phyloP scores from a whole-genome alignment of 2,329 filamentous ascomycete species.

The Pseudocercospora vitis region DNA sequence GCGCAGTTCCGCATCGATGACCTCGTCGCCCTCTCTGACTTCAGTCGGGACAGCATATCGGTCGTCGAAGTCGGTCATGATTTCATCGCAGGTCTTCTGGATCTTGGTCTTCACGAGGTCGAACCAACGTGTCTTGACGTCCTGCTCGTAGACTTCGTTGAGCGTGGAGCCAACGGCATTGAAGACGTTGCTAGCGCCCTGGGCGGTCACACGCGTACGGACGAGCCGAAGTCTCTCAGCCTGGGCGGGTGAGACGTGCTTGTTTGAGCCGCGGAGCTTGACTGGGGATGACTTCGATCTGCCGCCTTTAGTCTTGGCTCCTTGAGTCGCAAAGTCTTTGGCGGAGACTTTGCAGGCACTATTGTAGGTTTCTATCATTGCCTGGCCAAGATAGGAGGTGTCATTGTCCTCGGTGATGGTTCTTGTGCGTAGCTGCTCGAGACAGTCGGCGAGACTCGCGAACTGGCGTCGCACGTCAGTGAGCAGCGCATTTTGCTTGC shows the following conservation, averaged over 20 bases:
- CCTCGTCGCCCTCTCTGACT: not conserved
- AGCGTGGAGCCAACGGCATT: not conserved
- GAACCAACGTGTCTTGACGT: not conserved
- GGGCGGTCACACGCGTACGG: not conserved
- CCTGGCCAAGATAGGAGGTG: not conserved
- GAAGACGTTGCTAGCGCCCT: constrained; percentile 1
- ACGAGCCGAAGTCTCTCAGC: not conserved
- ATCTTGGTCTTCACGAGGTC: not conserved
- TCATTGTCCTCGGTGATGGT: not conserved
- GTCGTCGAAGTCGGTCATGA: constrained; percentile 8
- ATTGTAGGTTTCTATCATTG: constrained; percentile 1
- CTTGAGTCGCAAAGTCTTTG: not conserved
- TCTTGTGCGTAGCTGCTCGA: not conserved
- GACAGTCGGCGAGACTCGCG: no score
- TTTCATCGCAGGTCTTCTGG: not conserved
- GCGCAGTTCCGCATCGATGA: not conserved
- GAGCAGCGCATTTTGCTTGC: not conserved
- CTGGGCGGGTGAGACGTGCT: not conserved
- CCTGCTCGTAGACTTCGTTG: not conserved
- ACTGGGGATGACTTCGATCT: no score
- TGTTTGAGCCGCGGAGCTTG: not conserved
- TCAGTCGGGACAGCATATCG: constrained; percentile 1
- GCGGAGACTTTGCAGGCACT: not conserved
- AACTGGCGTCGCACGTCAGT: not conserved
- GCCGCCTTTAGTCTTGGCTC: not conserved